A percentile compares a stretch with the other conserved stretches of the same genome.
Conservation (phyloP, 1,284 basidiomycete genomes). For the Irpex sp. region DNA sequence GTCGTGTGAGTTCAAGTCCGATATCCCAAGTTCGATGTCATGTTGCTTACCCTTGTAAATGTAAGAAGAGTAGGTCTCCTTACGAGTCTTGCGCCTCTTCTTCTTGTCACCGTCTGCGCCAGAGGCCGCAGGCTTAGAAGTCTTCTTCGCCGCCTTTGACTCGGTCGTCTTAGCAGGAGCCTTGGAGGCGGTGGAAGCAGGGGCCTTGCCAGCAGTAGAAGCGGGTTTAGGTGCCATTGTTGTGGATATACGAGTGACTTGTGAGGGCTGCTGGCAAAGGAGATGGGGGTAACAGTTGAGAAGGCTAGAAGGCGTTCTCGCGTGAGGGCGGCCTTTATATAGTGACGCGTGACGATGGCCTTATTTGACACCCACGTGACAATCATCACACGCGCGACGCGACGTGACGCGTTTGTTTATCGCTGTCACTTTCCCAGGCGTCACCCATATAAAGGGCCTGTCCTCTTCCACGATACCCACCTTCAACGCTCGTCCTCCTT, state of each 20-base stretch:
- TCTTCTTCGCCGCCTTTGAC: conserved; percentile 83
- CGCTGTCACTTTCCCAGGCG: too few species aligned
- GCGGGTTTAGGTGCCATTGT: conserved; percentile 80
- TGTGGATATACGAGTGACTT: conserved; percentile 18
- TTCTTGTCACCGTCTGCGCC: conserved; percentile 73
- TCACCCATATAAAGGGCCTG: too few species aligned
- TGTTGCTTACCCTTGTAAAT: conserved; percentile 97
- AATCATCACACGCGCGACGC: conserved; percentile 9
- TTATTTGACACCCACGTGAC: conserved; percentile 6
- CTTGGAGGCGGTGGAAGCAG: conserved; percentile 72
- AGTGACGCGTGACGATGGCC: conserved; percentile 3
- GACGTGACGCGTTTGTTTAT: conserved; percentile 11
- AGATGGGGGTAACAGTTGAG: conserved; percentile 13
- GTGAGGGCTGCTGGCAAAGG: conserved; percentile 6
- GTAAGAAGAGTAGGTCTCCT: conserved; percentile 93
- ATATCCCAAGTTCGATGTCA: too few species aligned
- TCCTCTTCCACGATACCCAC: too few species aligned
- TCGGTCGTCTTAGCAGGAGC: conserved; percentile 70
- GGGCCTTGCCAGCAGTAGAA: conserved; percentile 80
- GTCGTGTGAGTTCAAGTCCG: conserved; percentile 7
- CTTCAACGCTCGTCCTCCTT: too few species aligned
- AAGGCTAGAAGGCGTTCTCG: conserved; percentile 1
- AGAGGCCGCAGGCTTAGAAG: conserved; percentile 60
- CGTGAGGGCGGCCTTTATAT: conserved; percentile 8
- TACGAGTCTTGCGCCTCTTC: conserved; percentile 87